A percentile compares a stretch with the other conserved stretches of the same genome.
Conservation (phyloP, 1,284 basidiomycete genomes). For the Vanrija sp. region DNA sequence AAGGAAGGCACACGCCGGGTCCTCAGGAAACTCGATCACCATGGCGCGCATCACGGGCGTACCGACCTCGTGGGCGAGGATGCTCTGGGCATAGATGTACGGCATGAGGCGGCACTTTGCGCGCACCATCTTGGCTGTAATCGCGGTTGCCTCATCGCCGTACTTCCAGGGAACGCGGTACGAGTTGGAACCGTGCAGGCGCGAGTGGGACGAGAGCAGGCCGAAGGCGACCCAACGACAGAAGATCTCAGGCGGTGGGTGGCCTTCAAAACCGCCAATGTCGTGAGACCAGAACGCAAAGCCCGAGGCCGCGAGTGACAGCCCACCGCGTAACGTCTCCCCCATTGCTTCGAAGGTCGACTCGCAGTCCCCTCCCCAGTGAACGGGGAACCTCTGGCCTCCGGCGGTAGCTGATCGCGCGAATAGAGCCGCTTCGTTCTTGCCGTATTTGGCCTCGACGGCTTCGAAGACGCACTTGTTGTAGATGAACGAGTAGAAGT, state of each 20-base stretch:
- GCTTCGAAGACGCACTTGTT: constrained; percentile 66
- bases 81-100: constrained; percentile 64
- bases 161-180: constrained; percentile 74
- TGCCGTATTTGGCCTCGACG: constrained; percentile 59
- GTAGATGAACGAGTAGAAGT: constrained; percentile 60
- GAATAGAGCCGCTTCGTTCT: constrained; percentile 65
- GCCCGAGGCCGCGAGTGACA: constrained; percentile 64
- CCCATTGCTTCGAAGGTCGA: constrained; percentile 74
- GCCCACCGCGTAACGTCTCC: constrained; percentile 63
- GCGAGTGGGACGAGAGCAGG: constrained; percentile 52
- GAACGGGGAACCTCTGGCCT: constrained; percentile 58
- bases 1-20: constrained; percentile 62
- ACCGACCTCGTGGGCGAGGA: constrained; percentile 58
- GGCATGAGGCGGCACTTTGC: constrained; percentile 71
- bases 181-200: constrained; percentile 65
- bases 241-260: constrained; percentile 55
- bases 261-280: constrained; percentile 66
- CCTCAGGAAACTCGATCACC: constrained; percentile 67
- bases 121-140: constrained; percentile 63
- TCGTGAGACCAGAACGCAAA: constrained; percentile 70
- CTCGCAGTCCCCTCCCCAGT: constrained; percentile 73
- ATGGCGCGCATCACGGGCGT: constrained; percentile 66
- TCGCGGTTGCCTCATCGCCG: constrained; percentile 63
- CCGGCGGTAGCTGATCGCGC: constrained; percentile 64
- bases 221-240: constrained; percentile 68